Conservation (phyloP, 805 yeast genomes). For the Clavispora phyllophila region DNA sequence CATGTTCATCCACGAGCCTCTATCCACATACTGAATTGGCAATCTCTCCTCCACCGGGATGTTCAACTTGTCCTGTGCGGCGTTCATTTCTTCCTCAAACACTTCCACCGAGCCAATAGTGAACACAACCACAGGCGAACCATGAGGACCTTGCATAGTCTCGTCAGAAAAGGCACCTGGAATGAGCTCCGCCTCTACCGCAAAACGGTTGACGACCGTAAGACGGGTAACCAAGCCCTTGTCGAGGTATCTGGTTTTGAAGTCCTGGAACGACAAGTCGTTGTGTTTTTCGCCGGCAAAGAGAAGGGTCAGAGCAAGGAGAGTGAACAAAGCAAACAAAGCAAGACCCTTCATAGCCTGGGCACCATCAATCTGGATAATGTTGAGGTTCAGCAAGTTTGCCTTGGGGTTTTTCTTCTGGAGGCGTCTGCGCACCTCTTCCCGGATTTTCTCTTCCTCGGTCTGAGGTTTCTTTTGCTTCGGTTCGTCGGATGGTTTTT, state of each 20-base stretch:
- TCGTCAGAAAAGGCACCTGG: conserved; percentile 39
- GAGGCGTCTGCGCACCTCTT: conserved; percentile 28
- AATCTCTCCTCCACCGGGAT: conserved; percentile 67
- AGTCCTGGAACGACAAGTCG: conserved; percentile 68
- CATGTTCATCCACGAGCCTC: conserved; percentile 58
- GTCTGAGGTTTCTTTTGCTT: conserved; percentile 10
- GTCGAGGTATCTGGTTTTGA: conserved; percentile 71
- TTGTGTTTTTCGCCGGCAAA: conserved; percentile 16
- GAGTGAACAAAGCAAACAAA: conserved; percentile 16
- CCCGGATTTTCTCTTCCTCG: conserved; percentile 31
- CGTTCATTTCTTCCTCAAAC: conserved; percentile 78
- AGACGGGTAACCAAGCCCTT: conserved; percentile 73
- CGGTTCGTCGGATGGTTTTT: neutral
- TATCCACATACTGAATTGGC: conserved; percentile 71
- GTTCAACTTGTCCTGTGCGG: conserved; percentile 62
- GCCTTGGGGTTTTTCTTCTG: conserved; percentile 25
- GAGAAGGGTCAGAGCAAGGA: conserved; percentile 10
- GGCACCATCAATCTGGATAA: conserved; percentile 18
- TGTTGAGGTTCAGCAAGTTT: conserved; percentile 27
- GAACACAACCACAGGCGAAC: conserved; percentile 53
- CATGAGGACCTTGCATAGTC: conserved; percentile 33
- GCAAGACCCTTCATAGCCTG: conserved; percentile 9
- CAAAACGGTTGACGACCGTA: conserved; percentile 64
- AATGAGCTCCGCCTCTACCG: conserved; percentile 66
- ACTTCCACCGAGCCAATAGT: conserved; percentile 84